phyloP scores from a whole-genome alignment of 495 filamentous ascomycete species.

The Neurospora sp. region DNA sequence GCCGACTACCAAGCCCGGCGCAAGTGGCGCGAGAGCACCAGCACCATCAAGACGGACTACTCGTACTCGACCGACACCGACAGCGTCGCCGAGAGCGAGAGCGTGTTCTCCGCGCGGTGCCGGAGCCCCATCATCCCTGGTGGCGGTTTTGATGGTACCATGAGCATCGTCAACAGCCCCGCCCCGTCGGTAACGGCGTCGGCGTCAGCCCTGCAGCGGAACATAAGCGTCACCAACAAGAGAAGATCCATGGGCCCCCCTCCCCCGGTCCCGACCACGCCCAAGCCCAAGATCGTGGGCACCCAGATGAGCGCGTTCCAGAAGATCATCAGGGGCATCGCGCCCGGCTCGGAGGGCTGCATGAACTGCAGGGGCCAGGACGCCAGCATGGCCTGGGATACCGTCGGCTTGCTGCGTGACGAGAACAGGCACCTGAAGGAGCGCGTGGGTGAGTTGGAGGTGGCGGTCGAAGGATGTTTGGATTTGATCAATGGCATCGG shows the following conservation, averaged over 20 bases:
- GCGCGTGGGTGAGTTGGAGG: constrained; percentile 55
- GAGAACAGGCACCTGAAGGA: constrained; percentile 65
- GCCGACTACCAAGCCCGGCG: constrained; percentile 30
- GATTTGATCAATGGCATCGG: constrained; percentile 48
- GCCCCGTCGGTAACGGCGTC: background rate
- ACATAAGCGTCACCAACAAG: background rate
- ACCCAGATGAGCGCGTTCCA: constrained; percentile 38
- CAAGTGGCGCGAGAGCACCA: constrained; percentile 41
- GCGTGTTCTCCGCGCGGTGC: constrained; percentile 49
- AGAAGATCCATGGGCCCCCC: background rate
- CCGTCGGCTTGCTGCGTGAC: constrained; percentile 56
- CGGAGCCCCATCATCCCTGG: constrained; percentile 26
- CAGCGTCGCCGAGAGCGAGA: constrained; percentile 42
- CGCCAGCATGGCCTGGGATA: constrained; percentile 59
- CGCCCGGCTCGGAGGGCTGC: constrained; percentile 33
- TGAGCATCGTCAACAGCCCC: constrained; percentile 14
- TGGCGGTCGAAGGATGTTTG: constrained; percentile 60
- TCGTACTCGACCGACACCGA: constrained; percentile 49
- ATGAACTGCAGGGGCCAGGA: constrained; percentile 51
- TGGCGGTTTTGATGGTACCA: constrained; percentile 17
- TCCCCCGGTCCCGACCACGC: background rate
- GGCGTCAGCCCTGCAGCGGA: background rate
- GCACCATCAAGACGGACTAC: constrained; percentile 40
- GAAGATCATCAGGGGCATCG: constrained; percentile 39
- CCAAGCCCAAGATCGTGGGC: background rate